Evolutionary conservation across 2,329 filamentous ascomycete species (phyloP).

Genomic region (Neurospora sp.): DNA sequence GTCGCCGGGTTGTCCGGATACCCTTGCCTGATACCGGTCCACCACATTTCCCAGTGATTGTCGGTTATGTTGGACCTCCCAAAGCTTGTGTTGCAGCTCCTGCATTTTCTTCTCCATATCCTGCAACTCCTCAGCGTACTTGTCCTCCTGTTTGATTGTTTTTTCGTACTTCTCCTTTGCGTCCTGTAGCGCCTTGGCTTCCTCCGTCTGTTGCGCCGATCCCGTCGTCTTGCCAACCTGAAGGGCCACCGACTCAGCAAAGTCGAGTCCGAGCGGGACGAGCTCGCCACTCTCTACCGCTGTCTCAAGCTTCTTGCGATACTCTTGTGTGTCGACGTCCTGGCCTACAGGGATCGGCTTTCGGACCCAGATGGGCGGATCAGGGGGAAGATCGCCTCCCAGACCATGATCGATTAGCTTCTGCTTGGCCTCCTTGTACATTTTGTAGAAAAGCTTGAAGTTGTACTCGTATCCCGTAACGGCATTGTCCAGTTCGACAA

Average conservation of each 20-base stretch:
- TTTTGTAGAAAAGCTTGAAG: not conserved
- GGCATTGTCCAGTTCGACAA: slow-evolving; percentile 4
- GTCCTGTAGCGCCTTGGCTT: not conserved
- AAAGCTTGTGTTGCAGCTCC: not conserved
- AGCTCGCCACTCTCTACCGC: not conserved
- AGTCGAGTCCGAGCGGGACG: not conserved
- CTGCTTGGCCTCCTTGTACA: not conserved
- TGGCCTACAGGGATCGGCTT: not conserved
- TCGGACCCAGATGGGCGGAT: not conserved
- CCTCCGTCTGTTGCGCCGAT: not conserved
- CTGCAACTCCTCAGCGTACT: not conserved
- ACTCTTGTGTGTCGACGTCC: not conserved
- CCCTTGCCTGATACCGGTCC: not conserved
- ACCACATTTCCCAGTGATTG: not conserved
- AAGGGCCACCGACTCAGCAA: not conserved
- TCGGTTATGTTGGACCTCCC: not conserved
- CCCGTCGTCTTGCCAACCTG: not conserved
- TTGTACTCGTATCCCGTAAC: not conserved
- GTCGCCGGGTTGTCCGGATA: not conserved
- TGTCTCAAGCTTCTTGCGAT: not conserved
- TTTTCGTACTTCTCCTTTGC: not conserved
- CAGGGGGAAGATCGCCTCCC: not conserved
- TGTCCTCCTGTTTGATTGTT: not conserved
- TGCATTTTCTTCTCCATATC: not conserved
- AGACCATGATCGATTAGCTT: not conserved